These are phyloP conservation scores for Protomyces inundatus DNA, from an alignment of 1,139 yeast genomes.

Conservation along the genomic window DNA sequence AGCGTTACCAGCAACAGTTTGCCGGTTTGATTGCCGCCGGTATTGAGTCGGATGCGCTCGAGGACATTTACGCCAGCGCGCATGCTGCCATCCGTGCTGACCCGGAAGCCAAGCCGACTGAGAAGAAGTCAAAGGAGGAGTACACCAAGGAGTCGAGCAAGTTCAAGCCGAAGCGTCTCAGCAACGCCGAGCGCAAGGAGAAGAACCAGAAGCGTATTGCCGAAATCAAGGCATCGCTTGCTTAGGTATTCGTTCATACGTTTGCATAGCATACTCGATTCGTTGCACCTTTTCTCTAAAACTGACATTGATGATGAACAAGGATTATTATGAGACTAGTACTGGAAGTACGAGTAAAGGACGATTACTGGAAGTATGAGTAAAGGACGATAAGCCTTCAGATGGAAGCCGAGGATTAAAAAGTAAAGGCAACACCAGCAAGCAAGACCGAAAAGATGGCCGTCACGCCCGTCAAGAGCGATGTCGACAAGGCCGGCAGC, in stretches of 20 bases:
- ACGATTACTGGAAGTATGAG: neutral
- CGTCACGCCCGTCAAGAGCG: neutral
- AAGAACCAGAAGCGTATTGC: conserved; percentile 40
- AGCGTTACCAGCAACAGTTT: conserved; percentile 95
- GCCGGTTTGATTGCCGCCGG: conserved; percentile 95
- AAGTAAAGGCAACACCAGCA: neutral
- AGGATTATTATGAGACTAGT: neutral
- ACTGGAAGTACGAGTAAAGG: neutral
- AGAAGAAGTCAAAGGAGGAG: conserved; percentile 95
- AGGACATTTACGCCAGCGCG: conserved; percentile 91
- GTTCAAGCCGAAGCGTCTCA: conserved; percentile 81
- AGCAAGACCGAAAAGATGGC: neutral
- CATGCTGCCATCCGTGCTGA: conserved; percentile 87
- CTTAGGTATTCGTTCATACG: neutral
- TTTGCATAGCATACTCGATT: neutral
- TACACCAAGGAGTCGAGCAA: conserved; percentile 95
- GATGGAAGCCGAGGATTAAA: no score
- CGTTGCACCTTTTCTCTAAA: no score
- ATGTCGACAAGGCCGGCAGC: neutral
- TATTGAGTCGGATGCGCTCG: conserved; percentile 93
- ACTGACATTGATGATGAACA: neutral
- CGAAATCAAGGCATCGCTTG: conserved; percentile 12
- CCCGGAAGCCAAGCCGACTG: conserved; percentile 77
- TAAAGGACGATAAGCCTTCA: no score
- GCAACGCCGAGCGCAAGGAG: conserved; percentile 87